Evolutionary conservation across 371 early-diverging fungal species (phyloP).

Genomic region (Catenaria anguillulae): DNA sequence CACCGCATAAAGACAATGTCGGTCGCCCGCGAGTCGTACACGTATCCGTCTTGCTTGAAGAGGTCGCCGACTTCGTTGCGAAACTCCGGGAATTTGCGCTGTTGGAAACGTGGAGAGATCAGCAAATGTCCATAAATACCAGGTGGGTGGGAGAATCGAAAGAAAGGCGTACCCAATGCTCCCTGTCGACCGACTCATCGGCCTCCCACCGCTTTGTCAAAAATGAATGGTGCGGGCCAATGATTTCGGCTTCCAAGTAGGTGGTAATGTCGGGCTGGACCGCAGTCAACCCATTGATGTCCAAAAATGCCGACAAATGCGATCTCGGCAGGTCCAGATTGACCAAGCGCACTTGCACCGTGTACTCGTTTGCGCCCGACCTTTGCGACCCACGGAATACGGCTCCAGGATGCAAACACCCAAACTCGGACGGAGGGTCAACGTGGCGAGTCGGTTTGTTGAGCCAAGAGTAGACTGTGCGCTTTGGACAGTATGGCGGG

Average conservation of each 20-base stretch:
- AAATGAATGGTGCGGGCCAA: slow-evolving; percentile 61
- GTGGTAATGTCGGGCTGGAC: slow-evolving; percentile 67
- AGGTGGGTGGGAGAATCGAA: no score
- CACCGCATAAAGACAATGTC: slow-evolving; percentile 88
- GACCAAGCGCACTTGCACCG: slow-evolving; percentile 21
- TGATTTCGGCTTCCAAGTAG: slow-evolving; percentile 70
- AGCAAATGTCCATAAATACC: no score
- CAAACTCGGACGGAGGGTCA: no score
- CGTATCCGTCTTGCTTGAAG: slow-evolving; percentile 53
- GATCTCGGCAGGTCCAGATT: slow-evolving; percentile 58
- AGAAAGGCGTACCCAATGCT: slow-evolving; percentile 82
- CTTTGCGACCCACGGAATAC: background rate
- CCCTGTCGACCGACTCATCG: slow-evolving; percentile 48
- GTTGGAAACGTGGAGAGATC: no score
- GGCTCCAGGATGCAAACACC: background rate
- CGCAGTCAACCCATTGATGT: slow-evolving; percentile 61
- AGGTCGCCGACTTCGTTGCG: slow-evolving; percentile 31
- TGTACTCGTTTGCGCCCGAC: background rate
- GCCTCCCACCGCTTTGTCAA: slow-evolving; percentile 77
- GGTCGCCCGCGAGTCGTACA: slow-evolving; percentile 32
- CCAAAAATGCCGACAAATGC: slow-evolving; percentile 59
- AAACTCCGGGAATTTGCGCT: slow-evolving; percentile 51
- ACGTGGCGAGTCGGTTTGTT: no score
- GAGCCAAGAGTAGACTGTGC: no score
- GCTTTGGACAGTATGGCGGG: no score